Percentiles rank a stretch among this genome's conserved stretches.
Evolutionary conservation across 208 protist genomes (phyloP).

Genomic region (Eutreptiella sp.): DNA sequence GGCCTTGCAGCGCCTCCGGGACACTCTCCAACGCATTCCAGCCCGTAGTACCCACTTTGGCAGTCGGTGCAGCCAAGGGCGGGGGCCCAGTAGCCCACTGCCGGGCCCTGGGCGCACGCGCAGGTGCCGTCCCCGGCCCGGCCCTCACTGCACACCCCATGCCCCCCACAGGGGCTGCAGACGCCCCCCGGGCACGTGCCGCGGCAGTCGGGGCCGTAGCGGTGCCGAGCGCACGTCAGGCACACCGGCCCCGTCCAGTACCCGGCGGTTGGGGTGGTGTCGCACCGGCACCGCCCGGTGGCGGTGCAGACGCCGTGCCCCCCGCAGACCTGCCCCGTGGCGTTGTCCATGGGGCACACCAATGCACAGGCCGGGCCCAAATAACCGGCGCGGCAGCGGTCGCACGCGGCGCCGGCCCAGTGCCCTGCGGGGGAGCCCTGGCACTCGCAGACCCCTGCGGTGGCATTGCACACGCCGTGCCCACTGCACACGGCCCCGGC

Average conservation of each 20-base stretch:
- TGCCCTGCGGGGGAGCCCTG: background rate
- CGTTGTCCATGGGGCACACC: too few relatives aligned
- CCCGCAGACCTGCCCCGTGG: too few relatives aligned
- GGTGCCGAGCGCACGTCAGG: background rate
- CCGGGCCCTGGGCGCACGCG: slow-evolving; percentile 26
- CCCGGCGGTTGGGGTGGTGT: slow-evolving; percentile 14
- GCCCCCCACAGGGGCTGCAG: slow-evolving; percentile 11
- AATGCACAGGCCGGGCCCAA: slow-evolving; percentile 1
- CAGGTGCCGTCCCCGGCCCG: slow-evolving; percentile 33
- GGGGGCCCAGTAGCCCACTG: slow-evolving; percentile 23
- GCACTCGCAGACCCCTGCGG: background rate
- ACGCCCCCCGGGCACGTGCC: background rate
- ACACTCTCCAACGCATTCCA: background rate
- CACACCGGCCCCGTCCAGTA: slow-evolving; percentile 18
- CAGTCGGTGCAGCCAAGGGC: slow-evolving; percentile 17
- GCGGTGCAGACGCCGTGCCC: slow-evolving; percentile 21
- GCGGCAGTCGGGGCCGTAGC: background rate
- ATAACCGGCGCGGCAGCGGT: background rate
- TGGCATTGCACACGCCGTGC: slow-evolving; percentile 3
- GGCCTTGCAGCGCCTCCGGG: slow-evolving; percentile 4
- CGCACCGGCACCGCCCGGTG: slow-evolving; percentile 12
- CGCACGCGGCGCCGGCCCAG: background rate
- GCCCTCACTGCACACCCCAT: slow-evolving; percentile 20
- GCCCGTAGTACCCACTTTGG: slow-evolving; percentile 11
- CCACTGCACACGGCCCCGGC: background rate